phyloP scores from a whole-genome alignment of 1,284 basidiomycete genomes.

The Gymnopus androsaceus region DNA sequence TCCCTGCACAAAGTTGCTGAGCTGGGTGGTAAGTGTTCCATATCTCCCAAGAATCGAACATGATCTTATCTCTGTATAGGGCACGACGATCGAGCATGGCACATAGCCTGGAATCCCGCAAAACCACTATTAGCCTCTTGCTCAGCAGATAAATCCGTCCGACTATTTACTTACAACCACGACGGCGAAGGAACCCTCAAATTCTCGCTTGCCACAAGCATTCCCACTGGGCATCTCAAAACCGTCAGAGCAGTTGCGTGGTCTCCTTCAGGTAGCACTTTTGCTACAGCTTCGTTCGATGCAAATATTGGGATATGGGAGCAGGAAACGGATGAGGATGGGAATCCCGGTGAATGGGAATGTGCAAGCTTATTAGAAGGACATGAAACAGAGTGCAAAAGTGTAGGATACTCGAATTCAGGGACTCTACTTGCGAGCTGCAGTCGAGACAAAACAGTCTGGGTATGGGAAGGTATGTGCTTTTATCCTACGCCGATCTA shows the following conservation, averaged over 20 bases:
- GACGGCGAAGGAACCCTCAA: conserved; percentile 28
- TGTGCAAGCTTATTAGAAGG: conserved; percentile 90
- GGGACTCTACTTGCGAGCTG: conserved; percentile 91
- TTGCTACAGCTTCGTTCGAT: conserved; percentile 97
- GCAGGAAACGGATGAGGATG: conserved; percentile 53
- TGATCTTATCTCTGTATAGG: conserved; percentile 48
- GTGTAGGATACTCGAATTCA: conserved; percentile 81
- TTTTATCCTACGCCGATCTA: neutral
- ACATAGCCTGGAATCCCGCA: conserved; percentile 88
- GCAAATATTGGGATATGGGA: conserved; percentile 94
- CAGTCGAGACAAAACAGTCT: conserved; percentile 95
- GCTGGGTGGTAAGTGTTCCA: conserved; percentile 1
- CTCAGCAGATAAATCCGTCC: conserved; percentile 91
- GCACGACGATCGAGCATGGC: conserved; percentile 88
- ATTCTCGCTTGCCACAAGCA: conserved; percentile 63
- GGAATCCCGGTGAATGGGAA: conserved; percentile 68
- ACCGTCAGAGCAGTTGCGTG: conserved; percentile 91
- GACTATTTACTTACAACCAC: conserved; percentile 73
- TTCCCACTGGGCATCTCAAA: conserved; percentile 85
- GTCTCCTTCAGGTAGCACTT: conserved; percentile 83
- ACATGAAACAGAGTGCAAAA: conserved; percentile 98
- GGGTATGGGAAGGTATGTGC: conserved; percentile 92
- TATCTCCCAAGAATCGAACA: neutral
- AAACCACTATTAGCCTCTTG: conserved; percentile 88
- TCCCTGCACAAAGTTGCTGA: conserved; percentile 3